Percentiles rank a stretch among this genome's conserved stretches.
These are phyloP conservation scores for Xerocomellus amylosporus DNA, from an alignment of 768 basidiomycete species.

Conservation along the genomic window DNA sequence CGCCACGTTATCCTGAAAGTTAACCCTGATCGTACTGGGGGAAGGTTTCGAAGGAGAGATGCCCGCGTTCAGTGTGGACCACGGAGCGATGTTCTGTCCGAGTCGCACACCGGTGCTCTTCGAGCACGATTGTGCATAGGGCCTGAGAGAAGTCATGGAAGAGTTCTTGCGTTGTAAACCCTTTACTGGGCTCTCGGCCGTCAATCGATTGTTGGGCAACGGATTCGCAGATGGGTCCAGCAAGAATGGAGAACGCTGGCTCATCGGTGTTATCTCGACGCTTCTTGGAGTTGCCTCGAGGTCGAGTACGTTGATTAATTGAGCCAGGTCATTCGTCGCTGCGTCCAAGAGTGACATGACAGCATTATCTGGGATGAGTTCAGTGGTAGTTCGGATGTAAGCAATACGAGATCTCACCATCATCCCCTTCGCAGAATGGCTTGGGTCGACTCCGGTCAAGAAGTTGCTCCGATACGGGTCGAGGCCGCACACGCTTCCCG, in stretches of 20 bases:
- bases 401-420: conserved; percentile 26
- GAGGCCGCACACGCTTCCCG: conserved; percentile 41
- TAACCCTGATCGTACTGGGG: conserved; percentile 15
- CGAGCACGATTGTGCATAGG: conserved; percentile 42
- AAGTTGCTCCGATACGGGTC: conserved; percentile 67
- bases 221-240: conserved; percentile 23
- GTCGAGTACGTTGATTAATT: conserved; percentile 76
- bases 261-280: conserved; percentile 46
- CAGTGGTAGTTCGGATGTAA: not conserved
- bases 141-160: conserved; percentile 48
- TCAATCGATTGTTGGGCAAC: conserved; percentile 30
- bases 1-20: conserved; percentile 28
- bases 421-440: conserved; percentile 49
- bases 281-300: conserved; percentile 72
- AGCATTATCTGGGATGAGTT: conserved; percentile 37
- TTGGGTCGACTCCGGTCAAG: conserved; percentile 47
- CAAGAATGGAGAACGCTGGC: conserved; percentile 22
- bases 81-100: conserved; percentile 62
- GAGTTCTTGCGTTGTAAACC: conserved; percentile 36
- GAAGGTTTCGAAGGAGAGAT: conserved; percentile 40
- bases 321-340: conserved; percentile 76
- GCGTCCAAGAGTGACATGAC: conserved; percentile 71
- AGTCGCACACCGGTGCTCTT: conserved; percentile 29
- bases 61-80: conserved; percentile 45
- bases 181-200: conserved; percentile 38